Evolutionary conservation across 2,329 filamentous ascomycete species (phyloP).

Genomic region (Cordyceps farinosa): DNA sequence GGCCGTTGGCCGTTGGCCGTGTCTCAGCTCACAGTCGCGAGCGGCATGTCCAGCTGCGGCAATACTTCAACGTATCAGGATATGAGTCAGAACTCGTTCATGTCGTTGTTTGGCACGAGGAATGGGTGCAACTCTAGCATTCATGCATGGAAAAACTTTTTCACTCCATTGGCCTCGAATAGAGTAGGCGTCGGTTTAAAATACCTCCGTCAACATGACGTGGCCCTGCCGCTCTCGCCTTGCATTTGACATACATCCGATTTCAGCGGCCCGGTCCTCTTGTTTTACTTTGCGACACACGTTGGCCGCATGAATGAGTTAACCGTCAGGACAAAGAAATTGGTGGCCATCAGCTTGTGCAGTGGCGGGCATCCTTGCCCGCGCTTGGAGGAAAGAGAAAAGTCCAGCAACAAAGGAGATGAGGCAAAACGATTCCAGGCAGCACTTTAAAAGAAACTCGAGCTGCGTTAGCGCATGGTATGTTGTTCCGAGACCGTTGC

Average conservation of each 20-base stretch:
- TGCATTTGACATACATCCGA: neutral
- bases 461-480: neutral
- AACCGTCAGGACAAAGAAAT: neutral
- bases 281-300: neutral
- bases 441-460: slow-evolving; percentile 7
- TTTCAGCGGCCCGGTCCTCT: neutral
- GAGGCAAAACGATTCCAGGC: neutral
- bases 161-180: neutral
- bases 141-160: neutral
- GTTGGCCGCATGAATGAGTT: neutral
- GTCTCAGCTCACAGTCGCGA: neutral
- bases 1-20: neutral
- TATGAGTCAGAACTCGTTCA: neutral
- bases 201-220: neutral
- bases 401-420: neutral
- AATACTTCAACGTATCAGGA: neutral
- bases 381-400: neutral
- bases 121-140: neutral
- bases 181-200: neutral
- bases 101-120: neutral
- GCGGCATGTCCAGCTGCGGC: neutral
- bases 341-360: neutral
- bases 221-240: neutral
- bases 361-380: neutral
- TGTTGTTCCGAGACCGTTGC: slow-evolving; percentile 5